A percentile compares a stretch with the other conserved stretches of the same genome.
Conservation (phyloP, 176 grass and related monocot genomes). For the Phoenix roebelenii region DNA sequence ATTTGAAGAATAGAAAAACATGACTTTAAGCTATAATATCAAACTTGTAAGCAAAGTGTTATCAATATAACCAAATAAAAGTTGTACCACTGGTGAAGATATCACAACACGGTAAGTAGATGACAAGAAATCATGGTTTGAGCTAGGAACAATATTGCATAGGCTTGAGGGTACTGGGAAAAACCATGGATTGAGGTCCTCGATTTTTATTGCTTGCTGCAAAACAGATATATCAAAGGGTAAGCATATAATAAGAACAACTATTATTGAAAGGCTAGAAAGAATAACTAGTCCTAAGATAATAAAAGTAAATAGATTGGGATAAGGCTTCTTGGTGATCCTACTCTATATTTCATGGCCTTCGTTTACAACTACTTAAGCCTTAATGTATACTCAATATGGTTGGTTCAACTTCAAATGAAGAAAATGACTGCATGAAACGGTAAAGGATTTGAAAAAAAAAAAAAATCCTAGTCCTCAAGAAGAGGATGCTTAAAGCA, state of each 20-base stretch:
- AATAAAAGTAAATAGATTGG: background rate
- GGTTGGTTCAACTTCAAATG: background rate
- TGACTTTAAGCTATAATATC: too few species aligned
- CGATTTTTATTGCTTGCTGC: conserved; percentile 48
- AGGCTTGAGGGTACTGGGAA: conserved; percentile 61
- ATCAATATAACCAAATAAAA: background rate
- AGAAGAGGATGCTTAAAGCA: too few species aligned
- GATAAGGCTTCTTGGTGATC: too few species aligned
- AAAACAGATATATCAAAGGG: background rate
- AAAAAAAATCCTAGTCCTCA: background rate
- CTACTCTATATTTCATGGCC: too few species aligned
- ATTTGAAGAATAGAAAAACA: too few species aligned
- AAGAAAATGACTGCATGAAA: background rate
- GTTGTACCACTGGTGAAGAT: conserved; percentile 81
- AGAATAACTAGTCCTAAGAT: background rate
- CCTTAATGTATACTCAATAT: too few species aligned
- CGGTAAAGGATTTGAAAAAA: background rate
- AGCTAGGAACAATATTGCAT: conserved; percentile 54
- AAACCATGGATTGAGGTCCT: conserved; percentile 73
- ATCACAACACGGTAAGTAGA: conserved; percentile 63
- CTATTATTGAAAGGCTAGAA: background rate
- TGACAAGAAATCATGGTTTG: conserved; percentile 86
- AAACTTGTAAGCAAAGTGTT: too few species aligned
- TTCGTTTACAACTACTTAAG: too few species aligned
- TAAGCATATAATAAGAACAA: too few species aligned